Evolutionary conservation across 768 basidiomycete genomes (phyloP).

Genomic region (Psilocybe tampanensis): DNA sequence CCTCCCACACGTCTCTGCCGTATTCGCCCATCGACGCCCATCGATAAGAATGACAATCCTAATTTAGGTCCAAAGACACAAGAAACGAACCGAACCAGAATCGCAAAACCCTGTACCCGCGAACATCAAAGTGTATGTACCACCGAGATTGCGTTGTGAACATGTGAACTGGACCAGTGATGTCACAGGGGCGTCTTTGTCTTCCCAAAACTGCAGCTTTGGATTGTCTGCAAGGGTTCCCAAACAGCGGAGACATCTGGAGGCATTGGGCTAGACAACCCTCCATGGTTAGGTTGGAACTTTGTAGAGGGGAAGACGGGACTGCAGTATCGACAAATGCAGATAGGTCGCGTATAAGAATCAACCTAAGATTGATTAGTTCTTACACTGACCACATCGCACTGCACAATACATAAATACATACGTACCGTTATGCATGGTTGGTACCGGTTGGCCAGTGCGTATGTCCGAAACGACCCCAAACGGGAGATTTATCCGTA

Average conservation of each 20-base stretch:
- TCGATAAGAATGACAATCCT: conserved; percentile 14
- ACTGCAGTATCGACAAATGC: too few species aligned
- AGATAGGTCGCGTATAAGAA: too few species aligned
- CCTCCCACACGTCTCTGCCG: conserved; percentile 8
- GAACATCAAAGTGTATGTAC: not conserved
- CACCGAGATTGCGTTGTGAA: not conserved
- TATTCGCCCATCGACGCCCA: conserved; percentile 11
- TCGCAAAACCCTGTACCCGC: not conserved
- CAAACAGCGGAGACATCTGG: not conserved
- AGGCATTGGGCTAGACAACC: not conserved
- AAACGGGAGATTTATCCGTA: not conserved
- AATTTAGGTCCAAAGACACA: not conserved
- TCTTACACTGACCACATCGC: too few species aligned
- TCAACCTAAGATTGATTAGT: too few species aligned
- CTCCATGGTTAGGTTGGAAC: too few species aligned
- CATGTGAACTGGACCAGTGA: not conserved
- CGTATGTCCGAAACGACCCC: conserved; percentile 8
- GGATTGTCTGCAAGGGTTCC: not conserved
- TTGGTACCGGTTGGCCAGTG: not conserved
- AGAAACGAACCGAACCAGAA: not conserved
- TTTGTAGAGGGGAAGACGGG: too few species aligned
- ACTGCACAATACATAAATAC: too few species aligned
- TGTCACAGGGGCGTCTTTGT: conserved; percentile 1
- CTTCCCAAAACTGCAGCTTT: not conserved
- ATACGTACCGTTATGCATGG: too few species aligned